Base-by-base conservation (phyloP, 257 asterid species). In the Solanum chilense region DNA sequence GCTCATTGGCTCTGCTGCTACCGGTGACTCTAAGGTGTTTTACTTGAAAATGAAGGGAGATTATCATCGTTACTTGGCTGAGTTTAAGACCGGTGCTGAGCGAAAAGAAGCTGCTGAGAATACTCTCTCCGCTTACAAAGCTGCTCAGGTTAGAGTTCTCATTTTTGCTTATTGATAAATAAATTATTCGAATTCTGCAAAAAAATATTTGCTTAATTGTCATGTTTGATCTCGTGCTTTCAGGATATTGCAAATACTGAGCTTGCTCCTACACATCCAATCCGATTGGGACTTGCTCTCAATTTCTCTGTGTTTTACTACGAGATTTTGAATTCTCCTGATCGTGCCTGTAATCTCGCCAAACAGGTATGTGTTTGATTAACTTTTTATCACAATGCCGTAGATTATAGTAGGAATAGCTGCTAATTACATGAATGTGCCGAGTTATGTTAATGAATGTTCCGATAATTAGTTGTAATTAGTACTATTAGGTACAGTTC, bases 11-110 rank as follows among this genome's bases (percentile, higher is more conserved):
- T 89, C 95, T 45, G 98, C 96, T 33, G 58, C 92, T 31, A 47
- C 86, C 68, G 97, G 95, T 1, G 98, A 95, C 49, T 95, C 98
- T 15, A 95, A 94, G 95, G 98, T 94, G 85, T 95, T 95, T 80
- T 95, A 93, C 92, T 89, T 95, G 96, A 95, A 95, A 95, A 95
- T 95, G 98, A 95, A 92, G 91, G 98, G 98, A 29, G 98, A 95
- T 87, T 95, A 95, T 70, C 93, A 94, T 87, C 95, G 98, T 20
- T 95, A 95, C 73, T 88, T 95, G 94, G 98, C 98, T 6, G 98
- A 95, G 91, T 95, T 95, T 64, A 95, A 92, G 88, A 90, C 95
- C 20, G 96, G 93, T 41, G 90, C 93, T 42, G 98, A 94, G 89
- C 85, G 98, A 27, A 95, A 95, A 88, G 96, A 94, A 47, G 98